phyloP scores from a whole-genome alignment of 129 eudicot species.

The Glebionis coronaria region DNA sequence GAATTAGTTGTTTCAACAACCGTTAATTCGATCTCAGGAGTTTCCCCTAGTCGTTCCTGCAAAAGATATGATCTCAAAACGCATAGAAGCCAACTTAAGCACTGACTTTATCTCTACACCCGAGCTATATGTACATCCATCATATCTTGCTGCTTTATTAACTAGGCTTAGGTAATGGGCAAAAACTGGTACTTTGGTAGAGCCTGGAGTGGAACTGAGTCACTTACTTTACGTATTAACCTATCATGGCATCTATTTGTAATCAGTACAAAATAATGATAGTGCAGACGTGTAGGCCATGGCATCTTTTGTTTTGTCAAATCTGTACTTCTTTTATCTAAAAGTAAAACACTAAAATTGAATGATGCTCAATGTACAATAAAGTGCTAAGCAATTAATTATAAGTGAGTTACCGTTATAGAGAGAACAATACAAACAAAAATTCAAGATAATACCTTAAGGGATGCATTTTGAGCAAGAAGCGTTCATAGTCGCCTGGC shows the following conservation, averaged over 20 bases:
- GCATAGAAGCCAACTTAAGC: neutral
- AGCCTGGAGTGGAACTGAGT: too few relatives aligned
- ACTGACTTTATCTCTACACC: neutral
- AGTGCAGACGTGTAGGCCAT: constrained; percentile 2
- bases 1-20: constrained; percentile 38
- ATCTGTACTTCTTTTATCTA: too few relatives aligned
- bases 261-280: neutral
- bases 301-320: neutral
- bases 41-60: constrained; percentile 68
- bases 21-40: constrained; percentile 41
- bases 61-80: neutral
- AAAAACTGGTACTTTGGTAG: too few relatives aligned
- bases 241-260: too few relatives aligned
- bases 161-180: too few relatives aligned
- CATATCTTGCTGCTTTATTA: too few relatives aligned
- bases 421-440: constrained; percentile 2
- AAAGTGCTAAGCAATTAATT: neutral
- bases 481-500: constrained; percentile 63
- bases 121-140: too few relatives aligned
- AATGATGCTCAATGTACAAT: neutral
- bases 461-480: constrained; percentile 72
- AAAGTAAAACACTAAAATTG: neutral
- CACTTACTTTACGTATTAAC: too few relatives aligned
- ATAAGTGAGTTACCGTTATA: neutral
- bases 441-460: constrained; percentile 53